Evolutionary conservation across 202 grass and related monocot species (phyloP), one percentile per base, ranked within the genome.

Genomic region (Schoenoplectus triqueter): DNA sequence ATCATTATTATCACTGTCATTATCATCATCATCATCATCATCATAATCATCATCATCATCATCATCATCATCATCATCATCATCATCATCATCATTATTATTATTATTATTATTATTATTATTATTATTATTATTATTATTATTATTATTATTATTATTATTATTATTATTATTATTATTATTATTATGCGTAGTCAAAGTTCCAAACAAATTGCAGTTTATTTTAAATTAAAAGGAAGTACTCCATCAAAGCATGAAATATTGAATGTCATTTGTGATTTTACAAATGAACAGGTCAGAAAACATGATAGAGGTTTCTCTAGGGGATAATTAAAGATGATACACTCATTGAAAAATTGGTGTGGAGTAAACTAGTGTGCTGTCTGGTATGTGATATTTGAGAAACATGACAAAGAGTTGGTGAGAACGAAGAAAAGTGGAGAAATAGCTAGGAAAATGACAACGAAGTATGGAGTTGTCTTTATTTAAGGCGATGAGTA

Each of bases 371-470:
- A 31, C 31, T 31, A 31, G 31, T 31, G 31, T 31, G 31, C 31
- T 79, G 54, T 79, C 31, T 45, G 54, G 55, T 61, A 14, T 61
- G 14, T 79, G 39, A 61, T 13, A 79, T 61, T 2, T 79, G 14
- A 79, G 22, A 61, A 79, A 79, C 39, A 59, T 79, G 55, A 60
- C 54, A 79, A 79, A 61, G 2, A 79, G 60, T 60, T 79, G 75
- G 75, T 79, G 55, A 79, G 52, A 79, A 45, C 0, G 1, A 13
- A 57, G 31, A 15, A 41, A 52, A 7, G 2, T 66, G 22, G 21
- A 51, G 73, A 39, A 76, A 56, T 39, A 41, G 22, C 52, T 10
- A 45, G 22, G 55, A 78, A 41, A 79, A 61, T 79, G 75, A 79
- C 14, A 31, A 31, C 1, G 31, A 31, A 31, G 31, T 31, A 13